Base-by-base conservation (phyloP, 768 basidiomycete genomes). In the Termitomyces bulborhizus region DNA sequence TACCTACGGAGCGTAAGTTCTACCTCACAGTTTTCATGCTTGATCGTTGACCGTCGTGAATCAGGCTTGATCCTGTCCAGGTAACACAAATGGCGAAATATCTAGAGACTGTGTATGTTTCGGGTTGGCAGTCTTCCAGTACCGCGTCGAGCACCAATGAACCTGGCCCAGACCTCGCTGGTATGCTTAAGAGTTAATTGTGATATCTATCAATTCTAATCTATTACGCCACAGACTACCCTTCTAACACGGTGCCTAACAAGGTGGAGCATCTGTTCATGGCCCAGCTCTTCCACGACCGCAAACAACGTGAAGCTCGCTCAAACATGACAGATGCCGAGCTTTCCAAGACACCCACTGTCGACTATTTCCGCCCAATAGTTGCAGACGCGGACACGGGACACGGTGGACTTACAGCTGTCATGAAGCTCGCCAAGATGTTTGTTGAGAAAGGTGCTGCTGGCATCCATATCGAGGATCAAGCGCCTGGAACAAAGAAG, bases 81-180 rank as follows among this genome's bases (percentile, higher is more conserved):
- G 82, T 98, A 47, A 98, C 95, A 0, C 97, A 99, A 73, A 99
- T 99, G 97, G 95, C 96, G 26, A 91, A 90, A 68, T 91, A 98
- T 70, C 88, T 98, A 62, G 97, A 98, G 73, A 98, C 96, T 3
- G 90, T 99, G 63, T 99, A 99, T 67, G 92, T 99, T 54, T 99
- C 97, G 7, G 97, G 97, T 4, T 93, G 90, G 90, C 90, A 92
- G 65, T 93, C 87, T 16, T 94, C 91, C 18, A 93, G 90, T 65
- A 98, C 95, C 2, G 97, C 97, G 2, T 88, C 90, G 0, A 88
- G 84, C 68, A 90, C 92, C 27, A 88, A 98, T 61, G 97, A 99
- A 72, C 97, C 97, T 24, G 97, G 97, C 34, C 97, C 97, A 12
- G 96, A 98, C 81, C 89, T 98, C 64, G 96, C 96, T 59, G 94